Base-by-base conservation (phyloP, 345 rosid genomes). In the Cardamine resedifolia region DNA sequence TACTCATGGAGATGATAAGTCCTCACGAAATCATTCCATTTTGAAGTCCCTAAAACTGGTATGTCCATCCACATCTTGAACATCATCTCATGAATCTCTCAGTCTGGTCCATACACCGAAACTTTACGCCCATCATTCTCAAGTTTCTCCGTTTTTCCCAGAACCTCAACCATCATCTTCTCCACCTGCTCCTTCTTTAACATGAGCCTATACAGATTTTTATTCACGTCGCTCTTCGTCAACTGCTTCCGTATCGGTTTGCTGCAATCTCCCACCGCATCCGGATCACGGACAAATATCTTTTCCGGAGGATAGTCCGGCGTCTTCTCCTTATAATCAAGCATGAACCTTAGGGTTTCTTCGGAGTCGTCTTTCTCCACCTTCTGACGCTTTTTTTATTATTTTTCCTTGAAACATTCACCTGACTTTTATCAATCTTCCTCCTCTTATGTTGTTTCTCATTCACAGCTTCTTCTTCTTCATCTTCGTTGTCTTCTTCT, bases 51-150 rank as follows among this genome's bases (percentile, higher is more conserved):
- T 10, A 71, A 59, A 18, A 71, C 59, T 16, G 58, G 49, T 1
- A 15, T 48, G 28, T 10, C 4, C 26, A 0, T 7, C 67, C 67
- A 59, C 52, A 48, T 59, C 75, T 59, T 71, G 21, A 71, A 59
- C 28, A 10, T 12, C 60, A 49, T 50, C 51, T 26, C 2, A 18
- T 10, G 9, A 36, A 16, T 41, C 60, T 7, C 0, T 2, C 28
- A 50, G 10, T 38, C 30, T 38, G 8, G 20, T 36, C 74, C 52
- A 12, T 59, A 60, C 36, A 71, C 75, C 18, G 28, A 24, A 49
- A 60, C 75, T n/a, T 59, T 12, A 49, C 24, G 10, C 39, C 39
- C 68, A 0, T 36, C 6, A 8, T 2, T 38, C 4, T 20, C 60
- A 34, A 31, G 11, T 9, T 48, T 2, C 6, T 18, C 7, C 6